Percentiles rank a stretch among this genome's conserved stretches.
Conservation (phyloP, 78 protist genomes). For the Parvularia atlantis region DNA sequence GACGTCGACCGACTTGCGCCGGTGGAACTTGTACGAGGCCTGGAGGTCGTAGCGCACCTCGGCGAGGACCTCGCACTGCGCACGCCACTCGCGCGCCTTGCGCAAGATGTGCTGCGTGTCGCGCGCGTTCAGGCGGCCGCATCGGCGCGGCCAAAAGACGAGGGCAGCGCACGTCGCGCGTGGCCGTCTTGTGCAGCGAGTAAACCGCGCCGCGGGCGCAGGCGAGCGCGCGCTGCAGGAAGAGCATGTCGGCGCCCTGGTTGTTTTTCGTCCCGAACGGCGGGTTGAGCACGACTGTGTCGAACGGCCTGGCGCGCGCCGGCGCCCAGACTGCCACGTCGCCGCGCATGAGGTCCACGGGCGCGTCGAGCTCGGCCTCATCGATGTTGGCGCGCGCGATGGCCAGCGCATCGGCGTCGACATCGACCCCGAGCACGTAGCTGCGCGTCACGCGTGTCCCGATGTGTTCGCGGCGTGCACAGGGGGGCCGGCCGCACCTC, state of each 20-base stretch:
- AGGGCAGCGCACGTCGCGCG: too few species aligned
- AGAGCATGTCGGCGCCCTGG: conserved; percentile 46
- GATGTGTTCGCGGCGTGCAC: too few species aligned
- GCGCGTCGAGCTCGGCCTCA: conserved; percentile 11
- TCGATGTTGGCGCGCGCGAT: conserved; percentile 28
- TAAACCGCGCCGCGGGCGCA: conserved; percentile 27
- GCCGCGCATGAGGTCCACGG: conserved; percentile 11
- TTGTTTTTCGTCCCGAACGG: conserved; percentile 60
- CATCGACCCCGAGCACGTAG: conserved; percentile 28
- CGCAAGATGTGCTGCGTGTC: conserved; percentile 6
- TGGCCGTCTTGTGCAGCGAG: conserved; percentile 36
- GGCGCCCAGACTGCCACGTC: neutral
- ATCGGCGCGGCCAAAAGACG: too few species aligned
- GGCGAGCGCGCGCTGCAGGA: conserved; percentile 26
- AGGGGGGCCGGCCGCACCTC: too few species aligned
- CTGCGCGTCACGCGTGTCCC: neutral
- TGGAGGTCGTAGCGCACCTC: conserved; percentile 39
- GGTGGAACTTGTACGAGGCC: conserved; percentile 28
- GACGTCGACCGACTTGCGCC: too few species aligned
- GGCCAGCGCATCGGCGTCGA: conserved; percentile 40
- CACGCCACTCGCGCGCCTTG: conserved; percentile 16
- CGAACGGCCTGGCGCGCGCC: neutral
- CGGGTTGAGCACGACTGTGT: conserved; percentile 61
- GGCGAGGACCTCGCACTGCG: conserved; percentile 18
- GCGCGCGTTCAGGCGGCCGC: neutral